A percentile compares a stretch with the other conserved stretches of the same genome.
These are phyloP conservation scores for Pholiota conissans DNA, from an alignment of 768 basidiomycete species.

Conservation along the genomic window DNA sequence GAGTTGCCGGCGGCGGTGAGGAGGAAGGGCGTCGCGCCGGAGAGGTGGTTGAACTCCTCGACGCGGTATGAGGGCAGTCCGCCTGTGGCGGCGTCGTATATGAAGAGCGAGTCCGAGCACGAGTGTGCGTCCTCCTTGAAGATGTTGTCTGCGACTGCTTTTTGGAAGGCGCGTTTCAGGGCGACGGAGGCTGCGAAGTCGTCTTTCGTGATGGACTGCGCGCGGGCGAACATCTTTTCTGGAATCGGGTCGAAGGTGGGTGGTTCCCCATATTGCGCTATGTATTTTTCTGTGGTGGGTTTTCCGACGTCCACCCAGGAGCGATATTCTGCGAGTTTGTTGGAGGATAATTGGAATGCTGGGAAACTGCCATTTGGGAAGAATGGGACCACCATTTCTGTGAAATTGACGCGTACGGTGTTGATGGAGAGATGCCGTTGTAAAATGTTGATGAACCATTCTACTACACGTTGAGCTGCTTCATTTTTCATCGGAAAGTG, in stretches of 20 bases:
- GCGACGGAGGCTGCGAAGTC: slow-evolving; percentile 28
- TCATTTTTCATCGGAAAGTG: slow-evolving; percentile 34
- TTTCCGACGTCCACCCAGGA: slow-evolving; percentile 34
- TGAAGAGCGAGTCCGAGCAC: slow-evolving; percentile 35
- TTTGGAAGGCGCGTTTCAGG: slow-evolving; percentile 25
- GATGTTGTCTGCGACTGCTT: slow-evolving; percentile 23
- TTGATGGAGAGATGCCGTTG: slow-evolving; percentile 26
- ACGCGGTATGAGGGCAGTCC: slow-evolving; percentile 35
- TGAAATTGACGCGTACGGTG: slow-evolving; percentile 27
- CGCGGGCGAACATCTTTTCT: slow-evolving; percentile 29
- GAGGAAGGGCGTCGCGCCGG: slow-evolving; percentile 28
- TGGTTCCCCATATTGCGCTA: slow-evolving; percentile 18
- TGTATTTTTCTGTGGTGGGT: slow-evolving; percentile 27
- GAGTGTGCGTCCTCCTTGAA: slow-evolving; percentile 29
- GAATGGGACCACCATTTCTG: slow-evolving; percentile 25
- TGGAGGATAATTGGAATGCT: slow-evolving; percentile 29
- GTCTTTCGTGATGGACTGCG: slow-evolving; percentile 19
- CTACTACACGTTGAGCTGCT: slow-evolving; percentile 30
- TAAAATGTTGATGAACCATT: slow-evolving; percentile 26
- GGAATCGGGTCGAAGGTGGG: slow-evolving; percentile 34
- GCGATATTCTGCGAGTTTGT: slow-evolving; percentile 35
- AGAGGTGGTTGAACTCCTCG: slow-evolving; percentile 31
- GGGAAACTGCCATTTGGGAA: slow-evolving; percentile 29
- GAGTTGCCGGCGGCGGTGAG: slow-evolving; percentile 21
- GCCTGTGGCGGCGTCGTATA: slow-evolving; percentile 36